These are phyloP conservation scores for Geum urbanum DNA, from an alignment of 306 rosid species.

Conservation along the genomic window DNA sequence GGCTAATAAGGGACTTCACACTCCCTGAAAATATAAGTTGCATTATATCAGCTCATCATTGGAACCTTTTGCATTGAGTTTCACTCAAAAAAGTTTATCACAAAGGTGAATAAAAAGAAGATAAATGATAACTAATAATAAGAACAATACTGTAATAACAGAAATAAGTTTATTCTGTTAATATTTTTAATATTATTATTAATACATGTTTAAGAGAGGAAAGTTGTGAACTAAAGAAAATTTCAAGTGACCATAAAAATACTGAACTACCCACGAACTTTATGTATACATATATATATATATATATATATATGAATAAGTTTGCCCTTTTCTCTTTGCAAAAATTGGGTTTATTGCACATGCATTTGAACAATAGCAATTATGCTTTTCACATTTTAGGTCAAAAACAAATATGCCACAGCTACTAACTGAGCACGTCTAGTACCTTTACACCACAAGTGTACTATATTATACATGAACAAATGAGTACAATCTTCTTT, in stretches of 20 bases:
- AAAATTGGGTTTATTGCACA: background rate
- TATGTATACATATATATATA: too few species aligned
- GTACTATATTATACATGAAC: background rate
- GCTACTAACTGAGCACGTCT: background rate
- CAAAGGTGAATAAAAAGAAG: too few species aligned
- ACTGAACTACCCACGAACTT: too few species aligned
- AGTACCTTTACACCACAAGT: background rate
- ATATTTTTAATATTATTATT: too few species aligned
- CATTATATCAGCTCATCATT: background rate
- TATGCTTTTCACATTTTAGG: background rate
- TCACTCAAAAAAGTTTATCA: background rate
- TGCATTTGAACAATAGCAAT: background rate
- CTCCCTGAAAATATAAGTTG: slow-evolving; percentile 51
- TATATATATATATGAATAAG: too few species aligned
- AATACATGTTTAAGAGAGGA: too few species aligned
- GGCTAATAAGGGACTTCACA: slow-evolving; percentile 83
- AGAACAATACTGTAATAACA: background rate
- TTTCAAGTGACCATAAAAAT: background rate
- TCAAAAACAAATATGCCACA: background rate
- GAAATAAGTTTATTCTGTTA: too few species aligned
- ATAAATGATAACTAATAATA: background rate
- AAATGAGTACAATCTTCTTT: background rate
- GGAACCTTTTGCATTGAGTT: background rate
- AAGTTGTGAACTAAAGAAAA: background rate
- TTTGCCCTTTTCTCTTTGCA: background rate